phyloP scores from a whole-genome alignment of 75 land plant genomes.

The Larix kaempferi region DNA sequence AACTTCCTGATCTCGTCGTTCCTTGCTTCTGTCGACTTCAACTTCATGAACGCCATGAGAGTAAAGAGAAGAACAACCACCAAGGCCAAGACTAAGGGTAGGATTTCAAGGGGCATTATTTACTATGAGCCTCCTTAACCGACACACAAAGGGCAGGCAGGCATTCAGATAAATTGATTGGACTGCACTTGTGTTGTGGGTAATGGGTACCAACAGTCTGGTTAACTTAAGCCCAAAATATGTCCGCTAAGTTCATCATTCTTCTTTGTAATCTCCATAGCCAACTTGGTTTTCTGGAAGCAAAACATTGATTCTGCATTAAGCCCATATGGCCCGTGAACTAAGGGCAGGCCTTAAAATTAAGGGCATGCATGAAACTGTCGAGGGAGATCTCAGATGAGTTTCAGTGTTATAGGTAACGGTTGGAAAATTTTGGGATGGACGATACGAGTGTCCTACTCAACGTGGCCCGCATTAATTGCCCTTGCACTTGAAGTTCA shows the following conservation, averaged over 20 bases:
- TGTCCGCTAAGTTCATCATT: too few relatives aligned
- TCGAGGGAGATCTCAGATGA: too few relatives aligned
- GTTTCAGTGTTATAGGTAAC: background rate
- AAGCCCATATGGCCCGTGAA: too few relatives aligned
- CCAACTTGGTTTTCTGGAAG: background rate
- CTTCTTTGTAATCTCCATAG: too few relatives aligned
- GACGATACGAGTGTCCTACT: background rate
- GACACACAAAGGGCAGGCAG: background rate
- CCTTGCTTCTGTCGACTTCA: slow-evolving; percentile 42
- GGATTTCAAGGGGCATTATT: slow-evolving; percentile 32
- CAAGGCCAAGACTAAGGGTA: slow-evolving; percentile 34
- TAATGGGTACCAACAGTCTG: background rate
- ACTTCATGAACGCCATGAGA: slow-evolving; percentile 50
- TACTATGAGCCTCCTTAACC: background rate
- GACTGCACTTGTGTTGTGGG: background rate
- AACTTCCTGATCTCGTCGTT: slow-evolving; percentile 40
- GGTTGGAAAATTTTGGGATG: background rate
- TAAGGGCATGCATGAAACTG: background rate
- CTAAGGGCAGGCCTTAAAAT: background rate
- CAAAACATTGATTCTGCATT: background rate
- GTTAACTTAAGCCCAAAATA: background rate
- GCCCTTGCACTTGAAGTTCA: background rate
- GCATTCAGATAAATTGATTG: background rate
- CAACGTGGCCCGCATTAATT: background rate
- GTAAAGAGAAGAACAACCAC: slow-evolving; percentile 53